phyloP scores from a whole-genome alignment of 805 yeast species.

The Ogataea minuta region DNA sequence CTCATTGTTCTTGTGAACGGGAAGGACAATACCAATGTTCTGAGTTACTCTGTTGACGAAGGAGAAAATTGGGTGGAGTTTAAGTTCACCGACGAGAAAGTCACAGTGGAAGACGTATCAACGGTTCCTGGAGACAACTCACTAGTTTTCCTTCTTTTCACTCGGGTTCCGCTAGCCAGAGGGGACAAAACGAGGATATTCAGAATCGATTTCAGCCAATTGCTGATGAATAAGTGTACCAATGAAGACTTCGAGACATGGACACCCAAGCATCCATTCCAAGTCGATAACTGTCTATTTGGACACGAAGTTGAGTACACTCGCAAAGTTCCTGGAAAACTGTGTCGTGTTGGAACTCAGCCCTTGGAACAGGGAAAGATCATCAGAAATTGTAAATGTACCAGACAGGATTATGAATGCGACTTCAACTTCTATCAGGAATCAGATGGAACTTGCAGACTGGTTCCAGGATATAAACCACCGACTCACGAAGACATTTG shows the following conservation, averaged over 20 bases:
- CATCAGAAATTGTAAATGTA: constrained; percentile 71
- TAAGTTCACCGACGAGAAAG: constrained; percentile 58
- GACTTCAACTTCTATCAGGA: constrained; percentile 75
- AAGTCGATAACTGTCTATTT: constrained; percentile 54
- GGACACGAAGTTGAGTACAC: constrained; percentile 64
- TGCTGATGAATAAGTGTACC: constrained; percentile 48
- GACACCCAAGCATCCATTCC: constrained; percentile 56
- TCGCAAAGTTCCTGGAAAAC: constrained; percentile 58
- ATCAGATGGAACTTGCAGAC: constrained; percentile 70
- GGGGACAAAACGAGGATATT: constrained; percentile 51
- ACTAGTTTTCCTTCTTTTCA: constrained; percentile 67
- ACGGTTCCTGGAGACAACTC: constrained; percentile 88
- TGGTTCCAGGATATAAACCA: constrained; percentile 67
- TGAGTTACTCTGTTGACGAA: constrained; percentile 70
- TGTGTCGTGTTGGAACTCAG: constrained; percentile 64
- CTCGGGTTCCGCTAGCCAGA: constrained; percentile 42
- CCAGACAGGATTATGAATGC: constrained; percentile 85
- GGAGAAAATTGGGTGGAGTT: constrained; percentile 73
- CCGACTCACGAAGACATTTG: constrained; percentile 65
- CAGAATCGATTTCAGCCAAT: constrained; percentile 56
- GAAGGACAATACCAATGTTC: constrained; percentile 52
- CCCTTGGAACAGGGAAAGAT: constrained; percentile 55
- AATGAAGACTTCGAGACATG: constrained; percentile 62
- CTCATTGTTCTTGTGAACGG: constrained; percentile 69
- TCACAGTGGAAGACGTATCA: constrained; percentile 65